Conservation (phyloP, 2,329 filamentous ascomycete species). For the Penicillium sp. region DNA sequence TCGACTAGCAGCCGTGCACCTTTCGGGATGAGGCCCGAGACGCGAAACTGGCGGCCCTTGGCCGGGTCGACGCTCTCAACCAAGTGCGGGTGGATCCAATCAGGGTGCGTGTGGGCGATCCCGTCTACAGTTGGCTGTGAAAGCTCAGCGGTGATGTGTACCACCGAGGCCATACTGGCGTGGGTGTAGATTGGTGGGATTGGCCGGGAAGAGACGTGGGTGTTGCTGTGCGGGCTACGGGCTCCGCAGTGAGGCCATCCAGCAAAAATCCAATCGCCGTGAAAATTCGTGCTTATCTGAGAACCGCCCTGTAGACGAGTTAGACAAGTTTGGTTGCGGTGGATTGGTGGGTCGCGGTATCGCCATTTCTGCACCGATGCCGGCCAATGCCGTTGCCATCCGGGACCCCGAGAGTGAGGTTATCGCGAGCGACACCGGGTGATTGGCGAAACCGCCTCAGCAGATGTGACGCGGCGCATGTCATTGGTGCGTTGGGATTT, state of each 20-base stretch:
- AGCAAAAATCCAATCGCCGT: slow-evolving; percentile 5
- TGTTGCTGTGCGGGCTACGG: background rate
- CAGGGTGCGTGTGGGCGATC: slow-evolving; percentile 8
- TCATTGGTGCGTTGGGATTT: background rate
- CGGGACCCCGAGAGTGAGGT: slow-evolving; percentile 15
- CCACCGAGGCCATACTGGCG: slow-evolving; percentile 22
- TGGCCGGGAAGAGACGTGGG: background rate
- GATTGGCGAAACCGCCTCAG: slow-evolving; percentile 11
- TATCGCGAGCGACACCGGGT: slow-evolving; percentile 12
- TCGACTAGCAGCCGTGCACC: slow-evolving; percentile 30
- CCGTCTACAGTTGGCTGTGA: slow-evolving; percentile 11
- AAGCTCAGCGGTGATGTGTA: slow-evolving; percentile 19
- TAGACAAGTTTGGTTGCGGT: slow-evolving; percentile 10
- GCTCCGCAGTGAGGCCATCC: background rate
- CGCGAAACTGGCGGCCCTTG: slow-evolving; percentile 35
- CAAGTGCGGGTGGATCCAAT: slow-evolving; percentile 32
- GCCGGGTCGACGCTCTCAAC: slow-evolving; percentile 25
- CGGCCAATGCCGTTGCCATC: slow-evolving; percentile 10
- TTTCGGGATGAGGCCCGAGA: slow-evolving; percentile 23
- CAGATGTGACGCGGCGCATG: too few species aligned
- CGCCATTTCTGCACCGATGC: slow-evolving; percentile 2
- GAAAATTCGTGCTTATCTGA: slow-evolving; percentile 2
- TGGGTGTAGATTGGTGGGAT: background rate
- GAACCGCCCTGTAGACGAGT: slow-evolving; percentile 6
- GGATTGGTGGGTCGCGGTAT: slow-evolving; percentile 11